phyloP scores from a whole-genome alignment of 2,329 filamentous ascomycete species.

The Talaromyces marneffei region DNA sequence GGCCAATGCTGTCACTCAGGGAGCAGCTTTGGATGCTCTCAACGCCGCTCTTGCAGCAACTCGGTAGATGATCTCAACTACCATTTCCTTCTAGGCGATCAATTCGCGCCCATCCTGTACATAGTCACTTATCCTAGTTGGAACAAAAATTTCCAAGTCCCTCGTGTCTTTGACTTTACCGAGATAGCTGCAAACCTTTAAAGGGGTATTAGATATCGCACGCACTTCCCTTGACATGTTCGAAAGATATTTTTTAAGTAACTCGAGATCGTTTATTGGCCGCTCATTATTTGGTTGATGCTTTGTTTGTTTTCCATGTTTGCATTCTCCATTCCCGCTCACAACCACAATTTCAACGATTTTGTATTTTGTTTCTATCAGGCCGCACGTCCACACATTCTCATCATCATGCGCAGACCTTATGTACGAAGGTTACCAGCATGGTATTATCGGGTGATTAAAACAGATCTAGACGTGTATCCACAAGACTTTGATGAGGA shows the following conservation, averaged over 20 bases:
- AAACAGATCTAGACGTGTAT: neutral
- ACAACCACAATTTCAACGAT: neutral
- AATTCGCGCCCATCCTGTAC: neutral
- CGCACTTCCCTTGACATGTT: neutral
- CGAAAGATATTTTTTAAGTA: neutral
- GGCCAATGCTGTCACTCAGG: constrained; percentile 8
- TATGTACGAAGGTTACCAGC: neutral
- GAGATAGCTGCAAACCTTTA: neutral
- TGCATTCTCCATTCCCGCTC: neutral
- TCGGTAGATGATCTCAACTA: neutral
- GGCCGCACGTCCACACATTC: neutral
- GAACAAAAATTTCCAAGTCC: neutral
- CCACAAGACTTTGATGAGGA: neutral
- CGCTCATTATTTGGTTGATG: neutral
- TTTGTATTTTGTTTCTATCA: neutral
- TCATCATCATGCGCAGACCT: neutral
- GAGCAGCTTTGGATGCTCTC: constrained; percentile 12
- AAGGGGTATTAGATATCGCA: neutral
- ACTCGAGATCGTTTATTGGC: neutral
- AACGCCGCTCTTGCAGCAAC: constrained; percentile 14
- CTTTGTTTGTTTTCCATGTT: neutral
- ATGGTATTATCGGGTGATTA: neutral
- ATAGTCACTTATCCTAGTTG: neutral
- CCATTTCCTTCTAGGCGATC: neutral
- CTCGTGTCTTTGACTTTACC: neutral